phyloP scores from a whole-genome alignment of 768 basidiomycete genomes.

The Porphyrellus cyaneotinctus region DNA sequence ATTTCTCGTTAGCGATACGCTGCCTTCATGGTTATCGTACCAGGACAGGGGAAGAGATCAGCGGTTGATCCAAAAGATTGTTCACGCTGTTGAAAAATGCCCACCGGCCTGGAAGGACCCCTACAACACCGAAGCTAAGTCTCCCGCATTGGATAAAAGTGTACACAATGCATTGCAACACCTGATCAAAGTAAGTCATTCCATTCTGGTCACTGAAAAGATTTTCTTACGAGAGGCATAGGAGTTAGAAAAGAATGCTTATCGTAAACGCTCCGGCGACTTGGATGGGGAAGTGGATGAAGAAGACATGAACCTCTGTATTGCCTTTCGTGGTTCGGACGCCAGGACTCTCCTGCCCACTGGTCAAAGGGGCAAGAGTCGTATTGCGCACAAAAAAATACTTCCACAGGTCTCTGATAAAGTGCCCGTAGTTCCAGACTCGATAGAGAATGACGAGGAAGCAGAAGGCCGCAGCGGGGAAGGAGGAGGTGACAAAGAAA shows the following conservation, averaged over 20 bases:
- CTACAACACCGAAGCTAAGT: too few species aligned
- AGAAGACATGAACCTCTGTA: not conserved
- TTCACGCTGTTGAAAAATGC: not conserved
- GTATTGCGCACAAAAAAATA: too few species aligned
- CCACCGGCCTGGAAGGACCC: not conserved
- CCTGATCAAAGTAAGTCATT: not conserved
- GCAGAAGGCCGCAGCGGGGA: too few species aligned
- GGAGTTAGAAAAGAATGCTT: not conserved
- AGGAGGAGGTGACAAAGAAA: too few species aligned
- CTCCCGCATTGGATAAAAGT: not conserved
- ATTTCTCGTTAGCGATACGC: not conserved
- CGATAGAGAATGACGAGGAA: too few species aligned
- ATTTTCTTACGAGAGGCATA: not conserved
- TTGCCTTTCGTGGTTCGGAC: too few species aligned
- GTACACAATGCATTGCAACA: not conserved
- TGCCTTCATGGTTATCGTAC: not conserved
- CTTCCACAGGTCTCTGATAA: too few species aligned
- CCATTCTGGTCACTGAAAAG: not conserved
- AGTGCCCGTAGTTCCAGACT: too few species aligned
- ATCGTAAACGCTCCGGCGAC: not conserved
- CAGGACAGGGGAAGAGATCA: not conserved
- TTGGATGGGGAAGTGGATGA: not conserved
- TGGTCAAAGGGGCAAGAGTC: too few species aligned
- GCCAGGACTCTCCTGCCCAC: too few species aligned
- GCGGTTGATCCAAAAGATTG: not conserved